Conservation (phyloP, 805 yeast genomes). For the Sugiyamaella lignohabitans region DNA sequence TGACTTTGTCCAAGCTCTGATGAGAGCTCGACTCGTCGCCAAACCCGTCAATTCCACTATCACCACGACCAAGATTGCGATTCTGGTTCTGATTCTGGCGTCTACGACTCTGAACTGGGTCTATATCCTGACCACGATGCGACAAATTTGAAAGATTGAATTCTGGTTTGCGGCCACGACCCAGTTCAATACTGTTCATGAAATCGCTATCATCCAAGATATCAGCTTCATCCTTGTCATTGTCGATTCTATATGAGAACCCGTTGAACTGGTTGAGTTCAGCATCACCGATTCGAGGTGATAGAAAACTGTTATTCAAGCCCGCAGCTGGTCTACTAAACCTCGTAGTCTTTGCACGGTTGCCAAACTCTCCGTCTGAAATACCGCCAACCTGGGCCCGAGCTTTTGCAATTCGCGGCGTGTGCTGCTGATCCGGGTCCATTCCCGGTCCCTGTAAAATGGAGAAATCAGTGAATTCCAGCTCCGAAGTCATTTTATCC, state of each 20-base stretch:
- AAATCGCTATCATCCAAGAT: background rate
- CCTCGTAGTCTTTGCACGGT: background rate
- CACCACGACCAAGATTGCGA: background rate
- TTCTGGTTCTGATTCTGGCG: background rate
- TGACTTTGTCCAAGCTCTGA: slow-evolving; percentile 1
- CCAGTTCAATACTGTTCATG: background rate
- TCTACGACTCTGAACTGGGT: too few species aligned
- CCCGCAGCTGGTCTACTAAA: background rate
- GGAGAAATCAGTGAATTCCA: too few species aligned
- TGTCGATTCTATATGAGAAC: background rate
- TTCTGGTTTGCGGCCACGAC: background rate
- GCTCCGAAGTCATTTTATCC: too few species aligned
- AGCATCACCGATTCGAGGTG: background rate
- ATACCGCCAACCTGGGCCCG: too few species aligned
- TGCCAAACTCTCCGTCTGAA: too few species aligned
- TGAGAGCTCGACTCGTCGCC: slow-evolving; percentile 3
- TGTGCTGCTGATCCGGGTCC: too few species aligned
- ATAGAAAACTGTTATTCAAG: background rate
- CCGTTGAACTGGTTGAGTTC: background rate
- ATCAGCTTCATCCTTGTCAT: background rate
- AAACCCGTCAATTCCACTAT: background rate
- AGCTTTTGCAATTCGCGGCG: too few species aligned
- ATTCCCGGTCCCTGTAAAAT: too few species aligned
- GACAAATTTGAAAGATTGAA: background rate
- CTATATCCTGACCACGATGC: background rate